These are phyloP conservation scores for Botryotinia convoluta DNA, from an alignment of 2,329 filamentous ascomycete genomes.

Conservation along the genomic window DNA sequence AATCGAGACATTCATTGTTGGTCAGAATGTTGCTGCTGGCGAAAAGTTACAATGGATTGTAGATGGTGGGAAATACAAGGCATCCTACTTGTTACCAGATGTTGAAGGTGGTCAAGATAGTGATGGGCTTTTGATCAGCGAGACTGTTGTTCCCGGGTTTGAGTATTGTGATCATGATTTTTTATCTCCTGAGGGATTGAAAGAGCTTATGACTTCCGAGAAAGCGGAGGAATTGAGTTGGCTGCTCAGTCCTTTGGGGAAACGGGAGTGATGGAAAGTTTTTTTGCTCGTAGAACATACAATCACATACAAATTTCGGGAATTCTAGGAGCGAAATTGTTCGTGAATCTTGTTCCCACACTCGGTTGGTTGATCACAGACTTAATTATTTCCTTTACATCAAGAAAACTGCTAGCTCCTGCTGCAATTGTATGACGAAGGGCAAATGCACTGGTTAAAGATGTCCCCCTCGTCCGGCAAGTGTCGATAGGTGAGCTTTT, in stretches of 20 bases:
- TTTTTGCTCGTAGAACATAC: not conserved
- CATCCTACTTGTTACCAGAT: constrained; percentile 56
- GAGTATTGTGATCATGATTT: constrained; percentile 68
- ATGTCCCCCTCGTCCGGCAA: not conserved
- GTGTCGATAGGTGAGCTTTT: not conserved
- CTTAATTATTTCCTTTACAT: not conserved
- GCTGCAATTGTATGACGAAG: not conserved
- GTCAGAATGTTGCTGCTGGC: constrained; percentile 53
- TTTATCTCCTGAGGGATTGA: constrained; percentile 50
- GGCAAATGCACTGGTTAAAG: not conserved
- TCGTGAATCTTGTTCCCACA: not conserved
- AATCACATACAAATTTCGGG: not conserved
- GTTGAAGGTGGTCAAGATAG: constrained; percentile 38
- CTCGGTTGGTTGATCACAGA: not conserved
- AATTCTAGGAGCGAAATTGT: not conserved
- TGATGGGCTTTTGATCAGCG: constrained; percentile 59
- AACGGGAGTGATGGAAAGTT: constrained; percentile 6
- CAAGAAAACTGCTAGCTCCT: not conserved
- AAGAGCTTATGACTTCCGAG: constrained; percentile 51
- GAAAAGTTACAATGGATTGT: constrained; percentile 68
- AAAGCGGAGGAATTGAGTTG: constrained; percentile 49
- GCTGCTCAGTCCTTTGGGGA: constrained; percentile 42
- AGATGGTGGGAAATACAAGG: constrained; percentile 66
- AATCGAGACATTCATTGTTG: constrained; percentile 65
- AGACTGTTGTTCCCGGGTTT: constrained; percentile 67